A percentile compares a stretch with the other conserved stretches of the same genome.
These are phyloP conservation scores for Fistulinella cinereoalba DNA, from an alignment of 1,284 basidiomycete species.

Conservation along the genomic window DNA sequence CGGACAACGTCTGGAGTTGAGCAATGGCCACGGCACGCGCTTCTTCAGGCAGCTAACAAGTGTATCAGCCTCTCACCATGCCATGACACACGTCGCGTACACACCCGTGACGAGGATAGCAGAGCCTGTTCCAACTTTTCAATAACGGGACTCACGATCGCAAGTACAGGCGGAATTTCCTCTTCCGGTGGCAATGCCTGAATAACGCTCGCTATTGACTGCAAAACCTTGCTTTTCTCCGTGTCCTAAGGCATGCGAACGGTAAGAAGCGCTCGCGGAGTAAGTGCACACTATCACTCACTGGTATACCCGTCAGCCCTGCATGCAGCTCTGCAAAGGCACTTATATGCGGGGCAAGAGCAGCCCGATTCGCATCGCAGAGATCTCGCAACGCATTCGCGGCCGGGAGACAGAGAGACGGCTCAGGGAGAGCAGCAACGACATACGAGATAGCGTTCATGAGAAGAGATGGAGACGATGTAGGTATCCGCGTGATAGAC, in stretches of 20 bases:
- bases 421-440: conserved; percentile 65
- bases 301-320: conserved; percentile 68
- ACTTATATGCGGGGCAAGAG: conserved; percentile 75
- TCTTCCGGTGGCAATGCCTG: conserved; percentile 78
- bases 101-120: conserved; percentile 49
- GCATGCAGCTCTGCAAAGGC: conserved; percentile 84
- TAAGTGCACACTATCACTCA: conserved; percentile 36
- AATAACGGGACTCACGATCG: conserved; percentile 74
- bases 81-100: conserved; percentile 24
- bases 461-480: conserved; percentile 33
- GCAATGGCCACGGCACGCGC: conserved; percentile 57
- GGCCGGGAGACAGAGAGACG: conserved; percentile 64
- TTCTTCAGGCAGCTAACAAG: conserved; percentile 62
- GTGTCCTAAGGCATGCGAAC: conserved; percentile 54
- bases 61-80: conserved; percentile 4
- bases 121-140: conserved; percentile 65
- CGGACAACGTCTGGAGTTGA: conserved; percentile 76
- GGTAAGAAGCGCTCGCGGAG: background rate
- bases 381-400: conserved; percentile 80
- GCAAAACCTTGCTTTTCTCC: conserved; percentile 85
- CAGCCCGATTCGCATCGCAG: conserved; percentile 81
- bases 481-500: conserved; percentile 38
- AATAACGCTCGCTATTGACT: conserved; percentile 87
- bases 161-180: conserved; percentile 76
- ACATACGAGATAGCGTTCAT: conserved; percentile 56